These are phyloP conservation scores for Pichia ethanolica DNA, from an alignment of 805 yeast species.

Conservation along the genomic window DNA sequence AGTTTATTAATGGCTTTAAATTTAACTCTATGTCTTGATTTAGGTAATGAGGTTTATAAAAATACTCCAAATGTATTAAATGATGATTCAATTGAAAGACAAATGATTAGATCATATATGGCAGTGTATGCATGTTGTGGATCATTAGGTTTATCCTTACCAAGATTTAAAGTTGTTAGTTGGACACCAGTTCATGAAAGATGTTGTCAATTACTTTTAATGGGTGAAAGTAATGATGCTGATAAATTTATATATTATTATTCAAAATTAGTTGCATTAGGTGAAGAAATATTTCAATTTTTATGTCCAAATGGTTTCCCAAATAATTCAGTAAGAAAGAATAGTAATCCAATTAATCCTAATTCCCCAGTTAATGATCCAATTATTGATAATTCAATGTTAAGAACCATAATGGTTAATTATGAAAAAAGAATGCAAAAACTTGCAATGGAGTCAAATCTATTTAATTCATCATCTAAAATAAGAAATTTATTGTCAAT, in stretches of 20 bases:
- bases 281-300: conserved; percentile 42
- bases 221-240: conserved; percentile 31
- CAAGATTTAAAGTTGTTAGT: conserved; percentile 41
- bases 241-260: conserved; percentile 40
- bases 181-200: conserved; percentile 41
- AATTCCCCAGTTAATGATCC: not conserved
- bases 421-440: conserved; percentile 36
- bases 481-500: conserved; percentile 35
- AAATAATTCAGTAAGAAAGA: not conserved
- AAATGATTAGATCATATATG: conserved; percentile 35
- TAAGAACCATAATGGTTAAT: conserved; percentile 28
- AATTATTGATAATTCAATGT: conserved; percentile 1
- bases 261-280: conserved; percentile 38
- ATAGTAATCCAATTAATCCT: too few relatives aligned
- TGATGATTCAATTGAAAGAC: conserved; percentile 28
- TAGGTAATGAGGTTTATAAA: conserved; percentile 32
- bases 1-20: conserved; percentile 38
- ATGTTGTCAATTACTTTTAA: conserved; percentile 27
- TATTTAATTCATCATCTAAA: conserved; percentile 28
- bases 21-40: conserved; percentile 42
- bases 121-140: conserved; percentile 47
- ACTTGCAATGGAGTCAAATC: conserved; percentile 34
- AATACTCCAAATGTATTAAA: conserved; percentile 20
- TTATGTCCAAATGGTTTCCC: conserved; percentile 27
- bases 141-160: conserved; percentile 42